These are phyloP conservation scores for Artemisia argyi DNA, from an alignment of 129 eudicot genomes.

Conservation along the genomic window DNA sequence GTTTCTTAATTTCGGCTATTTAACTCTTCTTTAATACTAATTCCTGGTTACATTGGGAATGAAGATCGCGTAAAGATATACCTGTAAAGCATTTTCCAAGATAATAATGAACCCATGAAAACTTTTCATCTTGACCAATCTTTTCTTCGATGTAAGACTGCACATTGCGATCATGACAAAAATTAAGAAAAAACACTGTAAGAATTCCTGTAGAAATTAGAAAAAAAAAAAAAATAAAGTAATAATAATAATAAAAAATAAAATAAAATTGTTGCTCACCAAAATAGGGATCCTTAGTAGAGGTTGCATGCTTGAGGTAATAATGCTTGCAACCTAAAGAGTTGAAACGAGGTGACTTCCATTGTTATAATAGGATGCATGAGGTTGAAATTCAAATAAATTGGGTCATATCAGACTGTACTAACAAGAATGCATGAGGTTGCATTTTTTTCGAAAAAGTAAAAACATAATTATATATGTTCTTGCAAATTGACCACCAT, in stretches of 20 bases:
- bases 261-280: too few relatives aligned
- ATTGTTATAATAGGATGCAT: too few relatives aligned
- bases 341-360: too few relatives aligned
- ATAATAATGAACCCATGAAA: constrained; percentile 52
- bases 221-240: too few relatives aligned
- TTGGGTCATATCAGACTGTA: too few relatives aligned
- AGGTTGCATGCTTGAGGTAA: constrained; percentile 75
- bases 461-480: too few relatives aligned
- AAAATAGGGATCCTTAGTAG: constrained; percentile 40
- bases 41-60: not conserved
- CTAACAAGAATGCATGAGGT: too few relatives aligned
- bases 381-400: too few relatives aligned
- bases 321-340: constrained; percentile 70
- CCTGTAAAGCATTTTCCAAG: constrained; percentile 61
- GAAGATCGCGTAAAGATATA: constrained; percentile 18
- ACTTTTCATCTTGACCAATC: constrained; percentile 43
- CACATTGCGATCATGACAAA: not conserved
- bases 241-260: too few relatives aligned
- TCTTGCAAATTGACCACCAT: too few relatives aligned
- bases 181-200: not conserved
- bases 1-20: not conserved
- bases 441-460: too few relatives aligned
- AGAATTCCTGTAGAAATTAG: not conserved
- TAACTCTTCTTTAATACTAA: not conserved
- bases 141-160: constrained; percentile 44